A percentile compares a stretch with the other conserved stretches of the same genome.
Conservation (phyloP, 2,329 filamentous ascomycete species). For the Akanthomyces muscarius region DNA sequence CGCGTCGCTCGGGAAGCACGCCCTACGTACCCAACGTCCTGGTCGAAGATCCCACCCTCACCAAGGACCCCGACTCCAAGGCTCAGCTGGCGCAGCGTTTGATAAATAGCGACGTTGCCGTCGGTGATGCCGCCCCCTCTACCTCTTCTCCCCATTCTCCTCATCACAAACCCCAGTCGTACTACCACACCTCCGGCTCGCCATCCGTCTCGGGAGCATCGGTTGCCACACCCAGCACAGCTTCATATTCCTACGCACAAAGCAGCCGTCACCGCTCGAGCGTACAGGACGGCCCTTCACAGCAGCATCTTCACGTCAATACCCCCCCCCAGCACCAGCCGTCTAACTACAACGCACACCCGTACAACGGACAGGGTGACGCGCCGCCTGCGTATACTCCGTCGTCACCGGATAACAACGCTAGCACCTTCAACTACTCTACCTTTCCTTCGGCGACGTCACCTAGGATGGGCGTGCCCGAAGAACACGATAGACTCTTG, state of each 20-base stretch:
- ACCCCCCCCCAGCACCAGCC: conserved; percentile 3
- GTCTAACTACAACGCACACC: conserved; percentile 7
- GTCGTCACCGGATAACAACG: conserved; percentile 31
- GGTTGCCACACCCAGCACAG: conserved; percentile 11
- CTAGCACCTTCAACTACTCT: conserved; percentile 43
- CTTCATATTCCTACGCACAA: conserved; percentile 7
- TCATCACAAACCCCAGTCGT: conserved; percentile 13
- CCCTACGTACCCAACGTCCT: conserved; percentile 46
- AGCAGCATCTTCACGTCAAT: conserved; percentile 10
- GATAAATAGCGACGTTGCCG: conserved; percentile 27
- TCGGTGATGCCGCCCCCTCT: conserved; percentile 3
- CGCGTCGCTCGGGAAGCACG: conserved; percentile 31
- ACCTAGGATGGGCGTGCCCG: conserved; percentile 38
- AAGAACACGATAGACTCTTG: conserved; percentile 43
- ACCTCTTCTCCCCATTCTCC: conserved; percentile 19
- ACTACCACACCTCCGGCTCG: not conserved
- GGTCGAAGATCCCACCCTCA: conserved; percentile 46
- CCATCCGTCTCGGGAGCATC: conserved; percentile 15
- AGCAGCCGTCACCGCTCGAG: conserved; percentile 21
- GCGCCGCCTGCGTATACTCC: conserved; percentile 47
- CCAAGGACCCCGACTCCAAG: conserved; percentile 36
- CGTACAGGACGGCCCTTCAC: conserved; percentile 16
- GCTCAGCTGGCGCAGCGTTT: conserved; percentile 39
- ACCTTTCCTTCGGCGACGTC: conserved; percentile 35
- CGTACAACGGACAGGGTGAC: conserved; percentile 29